Evolutionary conservation across 1,139 yeast genomes (phyloP).

Genomic region (Blastobotrys indianensis): DNA sequence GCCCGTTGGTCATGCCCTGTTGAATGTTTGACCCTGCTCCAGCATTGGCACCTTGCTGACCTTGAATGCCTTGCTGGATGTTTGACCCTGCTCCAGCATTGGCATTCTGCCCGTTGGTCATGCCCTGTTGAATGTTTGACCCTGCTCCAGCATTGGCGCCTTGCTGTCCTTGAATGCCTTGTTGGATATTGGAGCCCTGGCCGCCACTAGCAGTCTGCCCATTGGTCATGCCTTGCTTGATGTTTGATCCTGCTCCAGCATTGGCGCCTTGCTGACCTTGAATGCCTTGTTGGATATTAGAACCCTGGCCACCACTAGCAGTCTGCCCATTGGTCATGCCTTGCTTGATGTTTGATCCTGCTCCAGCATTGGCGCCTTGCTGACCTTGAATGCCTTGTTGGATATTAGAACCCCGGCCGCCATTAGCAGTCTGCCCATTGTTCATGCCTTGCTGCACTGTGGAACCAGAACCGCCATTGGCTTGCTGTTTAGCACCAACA

Average conservation of each 20-base stretch:
- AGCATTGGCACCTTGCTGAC: background rate
- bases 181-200: background rate
- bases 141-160: background rate
- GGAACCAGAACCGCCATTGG: background rate
- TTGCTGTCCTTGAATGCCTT: background rate
- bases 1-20: background rate
- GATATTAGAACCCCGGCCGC: background rate
- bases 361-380: background rate
- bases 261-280: background rate
- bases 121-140: background rate
- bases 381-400: background rate
- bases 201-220: background rate
- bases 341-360: background rate
- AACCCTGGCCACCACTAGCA: background rate
- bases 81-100: background rate
- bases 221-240: background rate
- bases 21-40: background rate
- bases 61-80: background rate
- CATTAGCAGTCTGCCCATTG: background rate
- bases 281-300: background rate
- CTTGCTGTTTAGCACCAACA: no score
- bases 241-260: background rate
- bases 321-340: background rate
- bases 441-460: no score
- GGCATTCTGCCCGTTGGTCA: background rate